These are phyloP conservation scores for Lasiosphaeriaceae sp. DNA, from an alignment of 495 filamentous ascomycete species.

Conservation along the genomic window DNA sequence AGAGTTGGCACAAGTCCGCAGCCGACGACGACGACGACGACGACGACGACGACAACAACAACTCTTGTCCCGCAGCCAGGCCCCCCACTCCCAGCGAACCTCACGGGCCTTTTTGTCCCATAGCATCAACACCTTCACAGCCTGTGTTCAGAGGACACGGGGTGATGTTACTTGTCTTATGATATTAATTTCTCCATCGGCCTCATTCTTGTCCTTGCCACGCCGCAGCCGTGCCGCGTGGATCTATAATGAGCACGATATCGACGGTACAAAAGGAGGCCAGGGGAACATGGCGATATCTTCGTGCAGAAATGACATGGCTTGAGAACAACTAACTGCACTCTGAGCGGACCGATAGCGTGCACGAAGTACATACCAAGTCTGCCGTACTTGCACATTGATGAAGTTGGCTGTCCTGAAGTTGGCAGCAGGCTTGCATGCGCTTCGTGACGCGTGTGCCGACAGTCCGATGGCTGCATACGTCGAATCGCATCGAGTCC, in stretches of 20 bases:
- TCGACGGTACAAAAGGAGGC: too few species aligned
- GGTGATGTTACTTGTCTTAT: constrained; percentile 1
- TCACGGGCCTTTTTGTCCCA: background rate
- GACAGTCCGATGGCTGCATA: too few species aligned
- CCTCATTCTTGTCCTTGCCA: background rate
- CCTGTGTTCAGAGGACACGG: background rate
- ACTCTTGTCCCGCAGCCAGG: background rate
- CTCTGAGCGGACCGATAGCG: background rate
- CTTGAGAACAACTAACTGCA: background rate
- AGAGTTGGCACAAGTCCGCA: too few species aligned
- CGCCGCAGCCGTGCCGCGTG: background rate
- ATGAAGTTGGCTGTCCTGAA: background rate
- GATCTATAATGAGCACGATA: background rate
- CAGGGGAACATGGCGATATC: background rate
- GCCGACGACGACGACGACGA: too few species aligned
- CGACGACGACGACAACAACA: too few species aligned
- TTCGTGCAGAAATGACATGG: background rate
- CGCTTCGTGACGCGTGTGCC: too few species aligned
- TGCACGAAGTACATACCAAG: background rate
- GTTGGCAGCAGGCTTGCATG: too few species aligned
- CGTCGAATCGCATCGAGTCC: too few species aligned
- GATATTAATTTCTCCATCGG: background rate
- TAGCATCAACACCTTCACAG: background rate
- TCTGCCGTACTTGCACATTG: background rate
- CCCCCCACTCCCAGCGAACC: background rate